A percentile compares a stretch with the other conserved stretches of the same genome.
Evolutionary conservation across 2,329 filamentous ascomycete species (phyloP).

Genomic region (Phaeoacremonium minimum): DNA sequence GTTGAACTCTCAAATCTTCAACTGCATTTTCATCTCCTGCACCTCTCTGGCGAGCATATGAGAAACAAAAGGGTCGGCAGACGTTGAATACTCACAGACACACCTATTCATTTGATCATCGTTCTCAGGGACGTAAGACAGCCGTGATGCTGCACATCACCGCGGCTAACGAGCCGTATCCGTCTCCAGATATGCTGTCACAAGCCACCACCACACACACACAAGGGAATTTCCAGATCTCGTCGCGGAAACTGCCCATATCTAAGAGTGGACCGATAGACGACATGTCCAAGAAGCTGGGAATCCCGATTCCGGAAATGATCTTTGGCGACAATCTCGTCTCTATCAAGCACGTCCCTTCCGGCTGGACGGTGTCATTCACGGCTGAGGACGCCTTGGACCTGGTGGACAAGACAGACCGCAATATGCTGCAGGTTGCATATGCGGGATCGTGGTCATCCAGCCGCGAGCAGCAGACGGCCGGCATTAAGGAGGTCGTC

Average conservation of each 20-base stretch:
- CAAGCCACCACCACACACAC: constrained; percentile 52
- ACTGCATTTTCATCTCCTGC: no score
- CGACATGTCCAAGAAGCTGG: constrained; percentile 70
- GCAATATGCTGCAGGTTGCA: constrained; percentile 86
- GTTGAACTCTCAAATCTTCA: no score
- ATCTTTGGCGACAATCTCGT: constrained; percentile 97
- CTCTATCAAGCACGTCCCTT: constrained; percentile 65
- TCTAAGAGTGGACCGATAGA: constrained; percentile 90
- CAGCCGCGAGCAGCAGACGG: constrained; percentile 67
- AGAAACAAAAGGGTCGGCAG: no score
- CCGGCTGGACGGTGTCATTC: constrained; percentile 78
- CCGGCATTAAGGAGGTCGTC: constrained; percentile 88
- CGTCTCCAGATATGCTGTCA: constrained; percentile 42
- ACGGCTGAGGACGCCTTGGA: constrained; percentile 85
- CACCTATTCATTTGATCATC: no score
- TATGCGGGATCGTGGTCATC: constrained; percentile 83
- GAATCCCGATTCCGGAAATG: constrained; percentile 94
- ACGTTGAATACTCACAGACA: no score
- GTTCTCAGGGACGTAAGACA: no score
- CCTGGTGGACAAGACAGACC: constrained; percentile 87
- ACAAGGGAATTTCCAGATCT: constrained; percentile 68
- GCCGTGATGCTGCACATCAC: constrained; percentile 31
- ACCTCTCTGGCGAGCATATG: no score
- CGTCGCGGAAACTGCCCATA: constrained; percentile 87
- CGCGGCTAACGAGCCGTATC: constrained; percentile 48